Evolutionary conservation across 2,329 filamentous ascomycete species (phyloP).

Genomic region (Pseudogymnoascus sp.): DNA sequence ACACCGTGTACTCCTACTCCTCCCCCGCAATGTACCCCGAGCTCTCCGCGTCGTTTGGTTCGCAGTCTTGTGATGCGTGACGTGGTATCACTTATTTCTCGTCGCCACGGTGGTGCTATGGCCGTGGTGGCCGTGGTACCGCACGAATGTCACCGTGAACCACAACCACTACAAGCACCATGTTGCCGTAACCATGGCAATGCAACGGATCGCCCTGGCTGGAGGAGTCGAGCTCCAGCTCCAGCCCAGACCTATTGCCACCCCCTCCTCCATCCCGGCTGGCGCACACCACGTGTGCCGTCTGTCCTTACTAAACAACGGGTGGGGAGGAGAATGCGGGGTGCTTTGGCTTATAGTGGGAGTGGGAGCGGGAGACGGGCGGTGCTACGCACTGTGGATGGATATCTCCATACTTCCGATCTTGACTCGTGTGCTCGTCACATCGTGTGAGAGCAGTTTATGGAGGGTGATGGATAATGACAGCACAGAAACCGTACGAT

Average conservation of each 20-base stretch:
- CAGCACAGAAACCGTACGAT: neutral
- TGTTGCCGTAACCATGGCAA: neutral
- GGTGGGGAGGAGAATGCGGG: neutral
- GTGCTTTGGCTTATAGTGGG: neutral
- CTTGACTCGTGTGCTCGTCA: neutral
- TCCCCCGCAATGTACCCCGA: neutral
- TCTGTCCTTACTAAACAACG: neutral
- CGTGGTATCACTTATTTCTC: neutral
- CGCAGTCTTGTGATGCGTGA: constrained; percentile 6
- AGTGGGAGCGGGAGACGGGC: neutral
- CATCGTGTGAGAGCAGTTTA: neutral
- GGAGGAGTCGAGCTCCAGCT: neutral
- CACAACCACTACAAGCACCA: neutral
- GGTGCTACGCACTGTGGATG: neutral
- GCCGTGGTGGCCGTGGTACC: neutral
- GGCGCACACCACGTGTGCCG: neutral
- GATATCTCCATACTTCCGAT: neutral
- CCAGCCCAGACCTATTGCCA: neutral
- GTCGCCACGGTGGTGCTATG: neutral
- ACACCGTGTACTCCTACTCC: neutral
- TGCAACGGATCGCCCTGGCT: neutral
- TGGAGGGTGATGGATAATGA: neutral
- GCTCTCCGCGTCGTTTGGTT: neutral
- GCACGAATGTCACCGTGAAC: neutral
- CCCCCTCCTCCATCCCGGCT: neutral